These are phyloP conservation scores for Lippia alba DNA, from an alignment of 305 asterid genomes.

Conservation along the genomic window DNA sequence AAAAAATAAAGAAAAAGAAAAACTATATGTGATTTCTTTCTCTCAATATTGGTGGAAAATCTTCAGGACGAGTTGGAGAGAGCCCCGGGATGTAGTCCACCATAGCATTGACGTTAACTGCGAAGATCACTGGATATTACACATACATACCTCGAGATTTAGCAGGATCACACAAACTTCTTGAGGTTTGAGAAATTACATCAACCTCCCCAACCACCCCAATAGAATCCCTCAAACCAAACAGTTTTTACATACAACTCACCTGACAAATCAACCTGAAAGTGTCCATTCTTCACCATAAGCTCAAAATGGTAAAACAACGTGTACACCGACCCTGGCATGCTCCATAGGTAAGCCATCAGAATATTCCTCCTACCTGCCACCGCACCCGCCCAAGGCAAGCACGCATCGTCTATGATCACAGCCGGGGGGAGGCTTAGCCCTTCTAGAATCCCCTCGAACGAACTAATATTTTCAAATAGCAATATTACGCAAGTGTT, in stretches of 20 bases:
- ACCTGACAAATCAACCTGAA: constrained; percentile 41
- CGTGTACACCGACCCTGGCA: constrained; percentile 46
- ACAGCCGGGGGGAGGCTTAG: constrained; percentile 31
- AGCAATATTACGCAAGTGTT: no score
- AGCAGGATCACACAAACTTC: no score
- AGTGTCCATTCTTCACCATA: constrained; percentile 42
- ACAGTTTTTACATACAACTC: neutral
- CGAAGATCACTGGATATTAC: no score
- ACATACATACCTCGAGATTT: no score
- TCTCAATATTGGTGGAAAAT: constrained; percentile 41
- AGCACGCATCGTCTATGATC: constrained; percentile 32
- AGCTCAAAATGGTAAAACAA: constrained; percentile 42
- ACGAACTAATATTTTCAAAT: neutral
- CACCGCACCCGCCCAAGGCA: constrained; percentile 39
- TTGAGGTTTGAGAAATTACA: no score
- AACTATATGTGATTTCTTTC: neutral
- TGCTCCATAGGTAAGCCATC: constrained; percentile 49
- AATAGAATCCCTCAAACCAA: no score
- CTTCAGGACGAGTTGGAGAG: constrained; percentile 40
- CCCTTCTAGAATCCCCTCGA: constrained; percentile 45
- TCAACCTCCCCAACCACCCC: no score
- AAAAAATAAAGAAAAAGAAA: no score
- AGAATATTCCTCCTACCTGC: constrained; percentile 49
- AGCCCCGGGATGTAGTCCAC: constrained; percentile 51
- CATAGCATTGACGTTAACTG: constrained; percentile 47